Conservation (phyloP, 2,329 filamentous ascomycete genomes). For the Colletotrichum caudatum region DNA sequence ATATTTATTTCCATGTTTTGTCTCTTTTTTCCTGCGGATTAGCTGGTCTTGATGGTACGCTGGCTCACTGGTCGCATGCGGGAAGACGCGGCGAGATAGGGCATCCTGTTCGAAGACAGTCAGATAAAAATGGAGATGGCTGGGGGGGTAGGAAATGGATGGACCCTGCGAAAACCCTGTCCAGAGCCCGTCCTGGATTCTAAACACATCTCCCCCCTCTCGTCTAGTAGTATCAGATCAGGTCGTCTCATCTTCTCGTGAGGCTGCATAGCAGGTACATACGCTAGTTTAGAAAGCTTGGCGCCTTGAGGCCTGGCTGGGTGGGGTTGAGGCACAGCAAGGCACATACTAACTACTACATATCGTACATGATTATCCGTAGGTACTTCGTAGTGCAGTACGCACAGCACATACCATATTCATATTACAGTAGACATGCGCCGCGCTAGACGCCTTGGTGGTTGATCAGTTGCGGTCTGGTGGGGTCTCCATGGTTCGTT, state of each 20-base stretch:
- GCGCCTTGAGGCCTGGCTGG: neutral
- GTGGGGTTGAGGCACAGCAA: neutral
- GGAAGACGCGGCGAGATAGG: neutral
- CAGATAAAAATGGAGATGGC: conserved; percentile 21
- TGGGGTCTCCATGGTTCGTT: neutral
- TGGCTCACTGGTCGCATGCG: neutral
- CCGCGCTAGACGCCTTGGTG: conserved; percentile 15
- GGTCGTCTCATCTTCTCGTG: neutral
- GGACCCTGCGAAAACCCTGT: too few species aligned
- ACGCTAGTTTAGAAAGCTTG: neutral
- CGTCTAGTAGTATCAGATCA: neutral
- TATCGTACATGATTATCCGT: too few species aligned
- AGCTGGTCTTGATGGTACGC: neutral
- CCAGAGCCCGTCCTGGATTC: too few species aligned
- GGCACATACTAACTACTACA: too few species aligned
- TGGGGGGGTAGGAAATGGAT: neutral
- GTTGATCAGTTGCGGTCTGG: conserved; percentile 39
- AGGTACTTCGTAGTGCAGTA: too few species aligned
- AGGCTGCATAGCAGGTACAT: neutral
- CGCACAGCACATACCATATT: neutral
- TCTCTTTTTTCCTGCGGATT: neutral
- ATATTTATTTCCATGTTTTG: neutral
- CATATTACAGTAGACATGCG: neutral
- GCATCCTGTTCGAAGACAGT: neutral
- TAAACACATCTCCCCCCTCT: neutral